Conservation (phyloP, 1,284 basidiomycete genomes). For the Phellopilus nigrolimitatus region DNA sequence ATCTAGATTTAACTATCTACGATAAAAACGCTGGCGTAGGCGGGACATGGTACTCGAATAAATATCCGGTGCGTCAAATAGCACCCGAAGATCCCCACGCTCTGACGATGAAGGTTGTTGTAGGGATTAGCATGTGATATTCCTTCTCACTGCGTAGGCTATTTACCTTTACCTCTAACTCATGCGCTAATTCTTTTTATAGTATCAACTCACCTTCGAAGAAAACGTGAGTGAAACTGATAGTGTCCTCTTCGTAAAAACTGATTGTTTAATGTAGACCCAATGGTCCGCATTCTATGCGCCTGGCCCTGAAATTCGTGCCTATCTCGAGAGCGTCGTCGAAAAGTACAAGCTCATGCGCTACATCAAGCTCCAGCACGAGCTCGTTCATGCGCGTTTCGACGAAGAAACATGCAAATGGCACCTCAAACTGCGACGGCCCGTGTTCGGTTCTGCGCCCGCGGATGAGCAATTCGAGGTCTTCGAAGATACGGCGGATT, state of each 20-base stretch:
- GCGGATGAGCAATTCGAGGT: conserved; percentile 34
- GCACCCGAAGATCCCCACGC: background rate
- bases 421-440: conserved; percentile 45
- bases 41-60: conserved; percentile 50
- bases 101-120: background rate
- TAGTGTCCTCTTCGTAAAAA: background rate
- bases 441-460: conserved; percentile 24
- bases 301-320: conserved; percentile 50
- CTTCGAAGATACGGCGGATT: conserved; percentile 47
- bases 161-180: background rate
- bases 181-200: conserved; percentile 6
- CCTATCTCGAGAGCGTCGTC: conserved; percentile 48
- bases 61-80: conserved; percentile 31
- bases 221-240: conserved; percentile 36
- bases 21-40: conserved; percentile 55
- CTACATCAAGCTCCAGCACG: conserved; percentile 51
- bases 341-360: conserved; percentile 53
- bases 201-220: conserved; percentile 60
- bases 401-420: conserved; percentile 48
- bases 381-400: conserved; percentile 46
- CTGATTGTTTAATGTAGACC: conserved; percentile 30
- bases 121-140: conserved; percentile 54
- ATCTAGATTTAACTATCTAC: conserved; percentile 54
- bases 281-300: conserved; percentile 60
- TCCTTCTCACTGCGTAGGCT: conserved; percentile 45